Percentiles rank a stretch among this genome's conserved stretches.
These are phyloP conservation scores for Fusarium stilboides DNA, from an alignment of 2,329 filamentous ascomycete genomes.

Conservation along the genomic window DNA sequence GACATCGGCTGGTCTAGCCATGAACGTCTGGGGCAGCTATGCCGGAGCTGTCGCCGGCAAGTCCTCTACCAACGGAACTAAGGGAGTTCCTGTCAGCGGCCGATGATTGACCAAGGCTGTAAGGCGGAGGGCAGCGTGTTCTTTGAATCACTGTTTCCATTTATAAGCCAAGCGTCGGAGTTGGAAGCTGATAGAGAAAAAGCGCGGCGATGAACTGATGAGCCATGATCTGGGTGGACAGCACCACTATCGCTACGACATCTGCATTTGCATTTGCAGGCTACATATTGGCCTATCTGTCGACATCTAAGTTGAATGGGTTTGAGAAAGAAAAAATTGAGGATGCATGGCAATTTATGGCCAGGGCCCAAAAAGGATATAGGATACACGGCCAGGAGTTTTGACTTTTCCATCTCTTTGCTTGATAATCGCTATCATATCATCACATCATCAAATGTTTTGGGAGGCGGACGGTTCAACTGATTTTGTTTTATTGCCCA, in stretches of 20 bases:
- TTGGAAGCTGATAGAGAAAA: slow-evolving; percentile 43
- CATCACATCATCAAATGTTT: slow-evolving; percentile 20
- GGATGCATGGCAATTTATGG: slow-evolving; percentile 46
- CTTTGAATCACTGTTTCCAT: slow-evolving; percentile 30
- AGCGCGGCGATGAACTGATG: slow-evolving; percentile 39
- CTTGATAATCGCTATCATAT: slow-evolving; percentile 33
- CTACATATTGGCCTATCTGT: slow-evolving; percentile 21
- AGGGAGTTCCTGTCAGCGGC: slow-evolving; percentile 52
- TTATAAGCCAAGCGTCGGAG: slow-evolving; percentile 32
- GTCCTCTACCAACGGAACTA: slow-evolving; percentile 47
- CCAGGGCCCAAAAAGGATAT: slow-evolving; percentile 50
- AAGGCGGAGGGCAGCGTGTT: slow-evolving; percentile 24
- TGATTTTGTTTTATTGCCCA: slow-evolving; percentile 32
- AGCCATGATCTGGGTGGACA: slow-evolving; percentile 41
- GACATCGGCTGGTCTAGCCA: slow-evolving; percentile 61
- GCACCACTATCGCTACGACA: slow-evolving; percentile 36
- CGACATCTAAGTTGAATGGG: slow-evolving; percentile 37
- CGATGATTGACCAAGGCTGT: slow-evolving; percentile 46
- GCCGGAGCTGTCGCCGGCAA: slow-evolving; percentile 56
- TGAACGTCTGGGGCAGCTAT: slow-evolving; percentile 60
- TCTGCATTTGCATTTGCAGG: slow-evolving; percentile 34
- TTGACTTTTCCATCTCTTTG: slow-evolving; percentile 34
- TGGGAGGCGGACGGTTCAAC: slow-evolving; percentile 32
- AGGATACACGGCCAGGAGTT: slow-evolving; percentile 52
- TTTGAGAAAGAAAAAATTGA: slow-evolving; percentile 44